Evolutionary conservation across 345 rosid species (phyloP).

Genomic region (Xanthoceras sorbifolium): DNA sequence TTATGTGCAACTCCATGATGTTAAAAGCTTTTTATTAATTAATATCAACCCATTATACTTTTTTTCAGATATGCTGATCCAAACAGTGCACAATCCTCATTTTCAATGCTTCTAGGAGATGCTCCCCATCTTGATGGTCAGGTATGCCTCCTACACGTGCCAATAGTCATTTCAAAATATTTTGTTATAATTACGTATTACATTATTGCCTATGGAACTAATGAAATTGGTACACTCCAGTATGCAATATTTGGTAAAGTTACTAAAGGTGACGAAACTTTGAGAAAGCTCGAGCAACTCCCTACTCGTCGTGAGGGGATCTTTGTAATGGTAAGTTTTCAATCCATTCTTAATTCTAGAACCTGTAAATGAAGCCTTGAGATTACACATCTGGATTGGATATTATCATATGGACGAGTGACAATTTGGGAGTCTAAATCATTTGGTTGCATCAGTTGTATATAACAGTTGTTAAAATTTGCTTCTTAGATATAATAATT

Average conservation of each 20-base stretch:
- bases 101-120: slow-evolving; percentile 94
- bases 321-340: slow-evolving; percentile 76
- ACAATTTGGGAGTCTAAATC: not conserved
- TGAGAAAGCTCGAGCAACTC: slow-evolving; percentile 80
- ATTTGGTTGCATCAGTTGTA: not conserved
- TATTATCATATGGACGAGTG: not conserved
- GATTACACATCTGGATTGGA: not conserved
- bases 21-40: not conserved
- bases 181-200: slow-evolving; percentile 4
- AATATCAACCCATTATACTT: slow-evolving; percentile 9
- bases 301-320: slow-evolving; percentile 93
- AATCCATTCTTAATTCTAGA: not conserved
- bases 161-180: slow-evolving; percentile 8
- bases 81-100: slow-evolving; percentile 85
- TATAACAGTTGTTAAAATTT: not conserved
- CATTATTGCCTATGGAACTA: slow-evolving; percentile 12
- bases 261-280: slow-evolving; percentile 90
- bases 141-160: slow-evolving; percentile 43
- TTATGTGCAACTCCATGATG: not conserved
- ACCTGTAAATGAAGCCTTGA: not conserved
- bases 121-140: slow-evolving; percentile 94
- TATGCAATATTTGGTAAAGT: slow-evolving; percentile 97
- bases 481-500: not conserved
- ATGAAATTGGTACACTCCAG: slow-evolving; percentile 41
- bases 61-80: slow-evolving; percentile 73